Percentiles rank a stretch among this genome's conserved stretches.
phyloP scores from a whole-genome alignment of 139 green algal genomes.

The Micractinium conductrix region DNA sequence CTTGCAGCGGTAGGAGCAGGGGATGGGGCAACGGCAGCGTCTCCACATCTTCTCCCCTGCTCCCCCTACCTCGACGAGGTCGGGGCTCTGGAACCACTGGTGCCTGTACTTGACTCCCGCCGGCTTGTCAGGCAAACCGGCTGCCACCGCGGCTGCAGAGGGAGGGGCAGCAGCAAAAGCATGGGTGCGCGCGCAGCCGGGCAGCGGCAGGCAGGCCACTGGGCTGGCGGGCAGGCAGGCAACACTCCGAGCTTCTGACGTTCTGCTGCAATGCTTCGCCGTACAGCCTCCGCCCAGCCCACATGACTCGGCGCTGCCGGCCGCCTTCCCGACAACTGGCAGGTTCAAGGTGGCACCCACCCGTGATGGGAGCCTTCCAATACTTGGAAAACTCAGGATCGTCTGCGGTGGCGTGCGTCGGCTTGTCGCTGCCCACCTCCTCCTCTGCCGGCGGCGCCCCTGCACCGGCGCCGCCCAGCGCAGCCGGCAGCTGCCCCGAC shows the following conservation, averaged over 20 bases:
- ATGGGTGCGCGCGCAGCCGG: too few relatives aligned
- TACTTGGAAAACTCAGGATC: constrained; percentile 50
- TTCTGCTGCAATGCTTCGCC: too few relatives aligned
- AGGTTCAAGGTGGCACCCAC: too few relatives aligned
- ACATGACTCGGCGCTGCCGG: too few relatives aligned
- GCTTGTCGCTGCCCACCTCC: constrained; percentile 11
- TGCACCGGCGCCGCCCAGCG: not conserved
- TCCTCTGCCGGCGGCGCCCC: not conserved
- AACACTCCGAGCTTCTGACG: too few relatives aligned
- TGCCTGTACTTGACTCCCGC: constrained; percentile 63
- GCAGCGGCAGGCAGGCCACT: too few relatives aligned
- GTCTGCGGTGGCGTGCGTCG: constrained; percentile 7
- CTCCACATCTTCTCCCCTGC: not conserved
- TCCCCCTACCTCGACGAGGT: constrained; percentile 35
- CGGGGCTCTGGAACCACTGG: constrained; percentile 83
- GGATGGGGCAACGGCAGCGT: too few relatives aligned
- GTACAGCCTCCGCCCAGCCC: too few relatives aligned
- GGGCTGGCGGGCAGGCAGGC: too few relatives aligned
- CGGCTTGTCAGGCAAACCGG: not conserved
- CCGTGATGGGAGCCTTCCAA: constrained; percentile 32
- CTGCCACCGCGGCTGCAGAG: not conserved
- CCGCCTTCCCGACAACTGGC: too few relatives aligned
- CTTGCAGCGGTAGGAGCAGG: too few relatives aligned
- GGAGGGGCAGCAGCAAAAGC: not conserved
- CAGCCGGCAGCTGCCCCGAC: not conserved